Base-by-base conservation (phyloP, 768 basidiomycete genomes). In the Termitomyces bulborhizus region DNA sequence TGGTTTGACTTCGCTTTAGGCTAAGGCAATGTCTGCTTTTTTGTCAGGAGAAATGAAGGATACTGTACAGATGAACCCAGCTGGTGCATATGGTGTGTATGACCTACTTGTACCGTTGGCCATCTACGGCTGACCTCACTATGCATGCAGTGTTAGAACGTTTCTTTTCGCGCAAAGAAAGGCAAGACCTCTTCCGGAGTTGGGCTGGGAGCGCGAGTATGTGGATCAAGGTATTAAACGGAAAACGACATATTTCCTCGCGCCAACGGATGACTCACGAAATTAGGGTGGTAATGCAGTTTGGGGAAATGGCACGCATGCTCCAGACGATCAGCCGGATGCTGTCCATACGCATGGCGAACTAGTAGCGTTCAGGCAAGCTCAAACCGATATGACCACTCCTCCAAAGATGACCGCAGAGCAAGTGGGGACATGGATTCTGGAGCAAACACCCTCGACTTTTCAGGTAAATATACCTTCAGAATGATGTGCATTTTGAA, bases 21-120 rank as follows among this genome's bases (percentile, higher is more conserved):
- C 90, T 1, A 99, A 98, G 73, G 90, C 95, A 0, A 94, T 98
- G 91, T 71, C 94, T 0, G 95, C 97, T 0, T 92, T 98, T 67
- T 74, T 98, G 40, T 93, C 91, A 0, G 96, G 96, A 11, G 96
- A 98, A 71, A 97, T 98, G 80, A 87, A 88, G 66, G 92, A 96
- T 61, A 95, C 93, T 0, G 90, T 93, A 4, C 84, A 91, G 65
- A 78, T 94, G 72, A 84, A 88, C 64, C 87, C 87, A 13, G 88
- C 86, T 13, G 90, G 87, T 15, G 82, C 85, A 47, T 89, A 90
- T 66, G 85, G 86, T 86, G 47, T 29, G 74, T 37, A 37, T 37
- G 36, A 56, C 9, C 13, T 41, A 26, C 24, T 29, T 13, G 4
- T n/a, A 1, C n/a, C 26, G 43, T 42, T 16, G 36, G 18, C 27